These are phyloP conservation scores for Alloteropsis angusta DNA, from an alignment of 202 grass and related monocot genomes.

Conservation along the genomic window DNA sequence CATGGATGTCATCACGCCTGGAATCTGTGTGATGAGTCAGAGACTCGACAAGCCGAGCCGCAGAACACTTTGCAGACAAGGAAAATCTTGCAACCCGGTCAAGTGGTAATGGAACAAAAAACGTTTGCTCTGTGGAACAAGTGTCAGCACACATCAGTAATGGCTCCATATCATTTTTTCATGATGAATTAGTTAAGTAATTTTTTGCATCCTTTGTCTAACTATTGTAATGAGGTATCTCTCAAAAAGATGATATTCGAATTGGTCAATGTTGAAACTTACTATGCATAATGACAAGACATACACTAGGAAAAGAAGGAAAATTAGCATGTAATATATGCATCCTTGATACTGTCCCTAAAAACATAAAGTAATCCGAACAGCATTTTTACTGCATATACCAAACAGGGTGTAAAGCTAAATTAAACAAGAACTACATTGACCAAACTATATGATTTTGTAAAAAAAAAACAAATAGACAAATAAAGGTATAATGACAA, in stretches of 20 bases:
- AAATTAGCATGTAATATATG: neutral
- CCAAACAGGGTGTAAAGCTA: neutral
- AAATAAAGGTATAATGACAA: neutral
- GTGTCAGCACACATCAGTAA: neutral
- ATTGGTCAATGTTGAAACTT: neutral
- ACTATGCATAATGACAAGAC: neutral
- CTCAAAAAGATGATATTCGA: neutral
- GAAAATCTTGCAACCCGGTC: neutral
- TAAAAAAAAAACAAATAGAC: neutral
- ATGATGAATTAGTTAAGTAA: neutral
- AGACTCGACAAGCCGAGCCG: neutral
- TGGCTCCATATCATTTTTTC: neutral
- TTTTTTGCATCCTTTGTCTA: neutral
- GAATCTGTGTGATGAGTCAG: neutral
- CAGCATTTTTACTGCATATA: neutral
- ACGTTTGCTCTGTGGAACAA: constrained; percentile 11
- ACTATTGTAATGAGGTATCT: neutral
- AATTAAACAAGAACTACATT: neutral
- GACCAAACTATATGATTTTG: neutral
- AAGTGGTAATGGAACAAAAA: neutral
- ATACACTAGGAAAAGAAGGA: neutral
- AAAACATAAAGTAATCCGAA: neutral
- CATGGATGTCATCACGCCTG: constrained; percentile 14
- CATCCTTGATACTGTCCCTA: neutral
- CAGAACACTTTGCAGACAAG: neutral